A percentile compares a stretch with the other conserved stretches of the same genome.
Conservation (phyloP, 805 yeast genomes). For the Pichia gijzeniarum region DNA sequence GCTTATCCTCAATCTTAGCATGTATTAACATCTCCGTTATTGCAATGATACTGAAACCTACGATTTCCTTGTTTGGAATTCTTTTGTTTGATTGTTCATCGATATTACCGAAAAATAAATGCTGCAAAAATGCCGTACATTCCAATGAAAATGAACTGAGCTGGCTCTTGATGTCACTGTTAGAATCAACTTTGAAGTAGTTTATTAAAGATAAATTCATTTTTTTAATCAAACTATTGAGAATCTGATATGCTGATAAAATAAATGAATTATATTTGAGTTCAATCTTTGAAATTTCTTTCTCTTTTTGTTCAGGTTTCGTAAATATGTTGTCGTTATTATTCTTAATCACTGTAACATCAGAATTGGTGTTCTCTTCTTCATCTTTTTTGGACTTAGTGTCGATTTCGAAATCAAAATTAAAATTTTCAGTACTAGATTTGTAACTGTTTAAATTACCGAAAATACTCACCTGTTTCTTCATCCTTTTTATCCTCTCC, state of each 20-base stretch:
- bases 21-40: slow-evolving; percentile 51
- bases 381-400: neutral
- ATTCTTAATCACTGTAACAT: slow-evolving; percentile 3
- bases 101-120: slow-evolving; percentile 11
- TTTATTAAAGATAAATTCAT: neutral
- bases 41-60: slow-evolving; percentile 59
- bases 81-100: slow-evolving; percentile 52
- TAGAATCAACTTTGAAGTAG: neutral
- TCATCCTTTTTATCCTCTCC: slow-evolving; percentile 1
- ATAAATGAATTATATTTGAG: neutral
- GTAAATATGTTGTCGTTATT: neutral
- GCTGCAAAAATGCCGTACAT: neutral
- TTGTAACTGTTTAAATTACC: slow-evolving; percentile 23
- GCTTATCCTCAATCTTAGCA: slow-evolving; percentile 60
- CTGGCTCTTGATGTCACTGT: neutral
- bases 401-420: slow-evolving; percentile 13
- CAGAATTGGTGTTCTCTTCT: neutral
- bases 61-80: slow-evolving; percentile 49
- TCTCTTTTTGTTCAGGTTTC: neutral
- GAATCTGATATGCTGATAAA: neutral
- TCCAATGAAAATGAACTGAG: neutral
- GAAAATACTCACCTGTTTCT: slow-evolving; percentile 16
- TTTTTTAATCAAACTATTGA: neutral
- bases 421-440: slow-evolving; percentile 11
- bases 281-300: slow-evolving; percentile 3